phyloP scores from a whole-genome alignment of 352 stramenopile genomes.

The Globisporangium okanoganense region DNA sequence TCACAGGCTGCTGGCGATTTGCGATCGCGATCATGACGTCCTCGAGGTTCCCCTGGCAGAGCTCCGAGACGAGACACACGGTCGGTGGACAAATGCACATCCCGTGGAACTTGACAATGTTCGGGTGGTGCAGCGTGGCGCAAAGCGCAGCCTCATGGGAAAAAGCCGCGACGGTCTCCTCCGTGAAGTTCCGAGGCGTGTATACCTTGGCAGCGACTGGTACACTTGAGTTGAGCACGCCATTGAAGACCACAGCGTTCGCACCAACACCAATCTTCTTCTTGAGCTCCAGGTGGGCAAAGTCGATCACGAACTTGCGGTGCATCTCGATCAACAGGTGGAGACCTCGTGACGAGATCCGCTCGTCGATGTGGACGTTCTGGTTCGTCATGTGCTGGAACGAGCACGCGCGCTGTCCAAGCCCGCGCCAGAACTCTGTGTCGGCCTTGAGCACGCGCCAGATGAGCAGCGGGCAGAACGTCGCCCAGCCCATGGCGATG shows the following conservation, averaged over 20 bases:
- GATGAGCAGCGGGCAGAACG: conserved; percentile 31
- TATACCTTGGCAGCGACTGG: conserved; percentile 65
- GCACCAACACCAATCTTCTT: conserved; percentile 42
- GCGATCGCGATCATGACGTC: conserved; percentile 30
- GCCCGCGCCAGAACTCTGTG: conserved; percentile 42
- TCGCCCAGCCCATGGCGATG: conserved; percentile 23
- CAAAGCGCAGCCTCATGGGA: conserved; percentile 62
- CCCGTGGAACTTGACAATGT: conserved; percentile 60
- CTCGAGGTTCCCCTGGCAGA: conserved; percentile 47
- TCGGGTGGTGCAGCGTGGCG: conserved; percentile 43
- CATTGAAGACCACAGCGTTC: conserved; percentile 47
- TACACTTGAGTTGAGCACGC: conserved; percentile 26
- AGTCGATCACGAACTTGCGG: conserved; percentile 64
- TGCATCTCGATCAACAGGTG: conserved; percentile 68
- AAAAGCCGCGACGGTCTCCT: conserved; percentile 49
- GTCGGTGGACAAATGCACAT: conserved; percentile 65
- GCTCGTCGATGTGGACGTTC: conserved; percentile 23
- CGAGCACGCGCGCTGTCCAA: conserved; percentile 33
- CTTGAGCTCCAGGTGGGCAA: conserved; percentile 51
- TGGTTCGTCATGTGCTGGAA: conserved; percentile 22
- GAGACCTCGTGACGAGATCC: conserved; percentile 38
- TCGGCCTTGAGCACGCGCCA: conserved; percentile 52
- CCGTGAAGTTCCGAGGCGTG: conserved; percentile 43
- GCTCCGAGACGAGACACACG: conserved; percentile 57
- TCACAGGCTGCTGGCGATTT: conserved; percentile 5